A percentile compares a stretch with the other conserved stretches of the same genome.
These are phyloP conservation scores for Coffea eugenioides DNA, from an alignment of 257 asterid species.

Conservation along the genomic window DNA sequence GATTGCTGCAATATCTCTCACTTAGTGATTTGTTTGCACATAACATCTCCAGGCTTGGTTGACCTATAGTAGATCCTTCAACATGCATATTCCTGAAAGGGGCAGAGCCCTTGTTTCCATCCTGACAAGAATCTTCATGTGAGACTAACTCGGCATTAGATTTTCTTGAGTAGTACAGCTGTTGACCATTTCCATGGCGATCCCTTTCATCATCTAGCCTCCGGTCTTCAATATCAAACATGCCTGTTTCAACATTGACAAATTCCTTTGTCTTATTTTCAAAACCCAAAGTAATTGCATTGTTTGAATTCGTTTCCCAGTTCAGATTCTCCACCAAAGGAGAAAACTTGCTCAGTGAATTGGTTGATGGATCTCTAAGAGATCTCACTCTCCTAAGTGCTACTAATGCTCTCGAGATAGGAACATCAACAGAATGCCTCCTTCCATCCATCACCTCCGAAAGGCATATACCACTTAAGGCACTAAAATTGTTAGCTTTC, in stretches of 20 bases:
- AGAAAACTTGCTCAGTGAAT: slow-evolving; percentile 60
- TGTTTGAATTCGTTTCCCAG: slow-evolving; percentile 67
- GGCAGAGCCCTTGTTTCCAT: slow-evolving; percentile 18
- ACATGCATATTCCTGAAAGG: slow-evolving; percentile 4
- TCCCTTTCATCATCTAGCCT: slow-evolving; percentile 20
- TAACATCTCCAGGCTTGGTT: slow-evolving; percentile 22
- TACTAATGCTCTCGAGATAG: slow-evolving; percentile 63
- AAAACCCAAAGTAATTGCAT: slow-evolving; percentile 51
- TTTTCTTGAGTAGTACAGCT: slow-evolving; percentile 26
- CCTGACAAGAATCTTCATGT: slow-evolving; percentile 12
- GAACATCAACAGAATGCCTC: slow-evolving; percentile 86
- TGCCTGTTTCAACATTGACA: slow-evolving; percentile 4
- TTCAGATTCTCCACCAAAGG: slow-evolving; percentile 52
- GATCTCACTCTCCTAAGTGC: slow-evolving; percentile 91
- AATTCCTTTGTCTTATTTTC: slow-evolving; percentile 27
- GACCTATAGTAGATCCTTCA: slow-evolving; percentile 11
- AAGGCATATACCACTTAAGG: neutral
- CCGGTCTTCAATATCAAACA: slow-evolving; percentile 16
- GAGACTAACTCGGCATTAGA: slow-evolving; percentile 22
- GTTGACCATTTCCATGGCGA: slow-evolving; percentile 32
- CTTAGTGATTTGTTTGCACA: slow-evolving; percentile 28
- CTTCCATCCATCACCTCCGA: slow-evolving; percentile 66
- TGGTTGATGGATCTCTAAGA: slow-evolving; percentile 85
- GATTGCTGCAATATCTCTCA: slow-evolving; percentile 32
- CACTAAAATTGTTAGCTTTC: slow-evolving; percentile 6